Evolutionary conservation across 768 basidiomycete genomes (phyloP).

Genomic region (Collybia mongolica): DNA sequence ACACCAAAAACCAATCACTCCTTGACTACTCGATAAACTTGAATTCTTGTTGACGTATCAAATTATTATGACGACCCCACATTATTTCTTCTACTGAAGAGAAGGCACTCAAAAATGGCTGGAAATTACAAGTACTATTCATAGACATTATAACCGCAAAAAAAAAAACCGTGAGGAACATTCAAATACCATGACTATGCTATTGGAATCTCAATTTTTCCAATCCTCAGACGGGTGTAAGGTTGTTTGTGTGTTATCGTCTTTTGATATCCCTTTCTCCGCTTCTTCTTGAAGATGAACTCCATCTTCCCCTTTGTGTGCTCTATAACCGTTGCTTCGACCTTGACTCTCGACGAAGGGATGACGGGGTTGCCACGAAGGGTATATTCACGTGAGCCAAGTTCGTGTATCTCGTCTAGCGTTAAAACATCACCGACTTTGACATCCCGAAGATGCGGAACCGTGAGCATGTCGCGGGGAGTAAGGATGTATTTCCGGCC

Average conservation of each 20-base stretch:
- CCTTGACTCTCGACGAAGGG: constrained; percentile 61
- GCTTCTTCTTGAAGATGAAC: constrained; percentile 92
- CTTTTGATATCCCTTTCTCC: constrained; percentile 97
- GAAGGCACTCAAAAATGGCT: too few relatives aligned
- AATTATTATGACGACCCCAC: too few relatives aligned
- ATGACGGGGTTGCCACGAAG: constrained; percentile 78
- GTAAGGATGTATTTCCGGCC: constrained; percentile 88
- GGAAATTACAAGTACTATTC: too few relatives aligned
- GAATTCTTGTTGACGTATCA: too few relatives aligned
- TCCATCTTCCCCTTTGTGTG: constrained; percentile 96
- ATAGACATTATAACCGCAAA: too few relatives aligned
- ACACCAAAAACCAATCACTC: background rate
- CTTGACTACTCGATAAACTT: too few relatives aligned
- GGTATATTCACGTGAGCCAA: constrained; percentile 94
- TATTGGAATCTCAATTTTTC: constrained; percentile 60
- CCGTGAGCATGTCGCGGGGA: constrained; percentile 88
- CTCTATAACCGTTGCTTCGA: constrained; percentile 92
- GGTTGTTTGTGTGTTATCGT: constrained; percentile 92
- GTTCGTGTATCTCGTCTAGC: constrained; percentile 86
- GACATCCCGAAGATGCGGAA: constrained; percentile 85
- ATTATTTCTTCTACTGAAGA: too few relatives aligned
- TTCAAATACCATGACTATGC: constrained; percentile 12
- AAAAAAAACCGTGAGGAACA: background rate
- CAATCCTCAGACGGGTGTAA: constrained; percentile 93
- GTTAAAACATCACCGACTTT: constrained; percentile 82